Conservation (phyloP, 2,329 filamentous ascomycete species). For the Fusarium devonianum region DNA sequence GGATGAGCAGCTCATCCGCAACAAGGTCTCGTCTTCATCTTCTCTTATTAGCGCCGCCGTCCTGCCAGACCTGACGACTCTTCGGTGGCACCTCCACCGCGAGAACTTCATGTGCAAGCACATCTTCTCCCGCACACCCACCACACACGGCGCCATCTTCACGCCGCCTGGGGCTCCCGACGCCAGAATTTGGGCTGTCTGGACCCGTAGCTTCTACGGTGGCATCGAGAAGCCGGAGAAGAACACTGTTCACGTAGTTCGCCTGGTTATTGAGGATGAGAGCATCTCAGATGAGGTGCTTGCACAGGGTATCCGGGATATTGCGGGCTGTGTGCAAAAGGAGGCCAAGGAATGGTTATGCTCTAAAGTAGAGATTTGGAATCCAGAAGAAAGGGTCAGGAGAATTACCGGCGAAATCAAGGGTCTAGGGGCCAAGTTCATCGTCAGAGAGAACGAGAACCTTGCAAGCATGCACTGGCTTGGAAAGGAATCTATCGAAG, state of each 20-base stretch:
- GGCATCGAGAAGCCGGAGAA: constrained; percentile 60
- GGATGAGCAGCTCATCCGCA: constrained; percentile 69
- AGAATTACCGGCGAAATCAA: constrained; percentile 54
- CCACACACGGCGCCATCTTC: constrained; percentile 75
- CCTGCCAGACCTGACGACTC: constrained; percentile 43
- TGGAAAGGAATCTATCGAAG: constrained; percentile 57
- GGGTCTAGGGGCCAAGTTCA: constrained; percentile 57
- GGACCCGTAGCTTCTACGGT: constrained; percentile 72
- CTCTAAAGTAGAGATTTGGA: constrained; percentile 81
- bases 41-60: constrained; percentile 46
- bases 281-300: constrained; percentile 52
- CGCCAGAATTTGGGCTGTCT: constrained; percentile 75
- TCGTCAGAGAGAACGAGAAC: constrained; percentile 68
- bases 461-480: constrained; percentile 79
- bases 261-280: constrained; percentile 70
- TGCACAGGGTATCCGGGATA: constrained; percentile 61
- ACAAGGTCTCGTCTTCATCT: constrained; percentile 52
- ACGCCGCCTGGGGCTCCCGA: constrained; percentile 54
- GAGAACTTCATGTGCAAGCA: constrained; percentile 78
- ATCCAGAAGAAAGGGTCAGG: constrained; percentile 67
- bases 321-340: constrained; percentile 71
- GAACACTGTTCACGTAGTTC: constrained; percentile 74
- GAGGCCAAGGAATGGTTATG: constrained; percentile 78
- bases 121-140: constrained; percentile 63
- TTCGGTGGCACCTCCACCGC: constrained; percentile 71